Evolutionary conservation across 129 eudicot species (phyloP).

Genomic region (Centella asiatica): DNA sequence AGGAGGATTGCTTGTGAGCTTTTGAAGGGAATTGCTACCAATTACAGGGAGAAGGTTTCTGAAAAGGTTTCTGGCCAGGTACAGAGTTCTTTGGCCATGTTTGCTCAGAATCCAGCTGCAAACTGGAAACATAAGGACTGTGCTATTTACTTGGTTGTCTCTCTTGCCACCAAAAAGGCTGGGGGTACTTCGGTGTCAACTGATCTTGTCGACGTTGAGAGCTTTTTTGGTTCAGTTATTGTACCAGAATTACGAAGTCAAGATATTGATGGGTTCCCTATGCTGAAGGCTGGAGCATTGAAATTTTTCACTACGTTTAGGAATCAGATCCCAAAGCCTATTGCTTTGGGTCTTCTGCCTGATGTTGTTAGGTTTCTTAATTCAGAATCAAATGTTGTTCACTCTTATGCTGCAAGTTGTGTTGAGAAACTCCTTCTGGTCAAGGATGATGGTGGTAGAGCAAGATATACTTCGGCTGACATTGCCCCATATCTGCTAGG

Average conservation of each 20-base stretch:
- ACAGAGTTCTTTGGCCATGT: slow-evolving; percentile 45
- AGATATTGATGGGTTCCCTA: slow-evolving; percentile 67
- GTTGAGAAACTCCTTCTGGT: slow-evolving; percentile 84
- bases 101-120: slow-evolving; percentile 57
- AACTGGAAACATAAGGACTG: slow-evolving; percentile 93
- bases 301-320: slow-evolving; percentile 79
- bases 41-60: slow-evolving; percentile 65
- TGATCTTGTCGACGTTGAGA: slow-evolving; percentile 75
- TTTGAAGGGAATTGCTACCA: slow-evolving; percentile 76
- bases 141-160: slow-evolving; percentile 84
- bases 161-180: slow-evolving; percentile 64
- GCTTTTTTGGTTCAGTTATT: slow-evolving; percentile 61
- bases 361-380: slow-evolving; percentile 69
- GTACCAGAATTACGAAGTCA: slow-evolving; percentile 78
- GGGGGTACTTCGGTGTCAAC: slow-evolving; percentile 70
- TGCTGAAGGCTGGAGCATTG: slow-evolving; percentile 89
- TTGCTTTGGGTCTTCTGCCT: slow-evolving; percentile 62
- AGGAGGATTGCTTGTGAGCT: slow-evolving; percentile 98
- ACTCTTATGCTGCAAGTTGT: slow-evolving; percentile 97
- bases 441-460: slow-evolving; percentile 60
- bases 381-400: slow-evolving; percentile 83
- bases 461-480: slow-evolving; percentile 70
- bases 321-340: slow-evolving; percentile 55
- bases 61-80: slow-evolving; percentile 56
- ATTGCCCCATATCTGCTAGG: slow-evolving; percentile 58